phyloP scores from a whole-genome alignment of 2,329 filamentous ascomycete genomes.

The Grosmannia penicillata region DNA sequence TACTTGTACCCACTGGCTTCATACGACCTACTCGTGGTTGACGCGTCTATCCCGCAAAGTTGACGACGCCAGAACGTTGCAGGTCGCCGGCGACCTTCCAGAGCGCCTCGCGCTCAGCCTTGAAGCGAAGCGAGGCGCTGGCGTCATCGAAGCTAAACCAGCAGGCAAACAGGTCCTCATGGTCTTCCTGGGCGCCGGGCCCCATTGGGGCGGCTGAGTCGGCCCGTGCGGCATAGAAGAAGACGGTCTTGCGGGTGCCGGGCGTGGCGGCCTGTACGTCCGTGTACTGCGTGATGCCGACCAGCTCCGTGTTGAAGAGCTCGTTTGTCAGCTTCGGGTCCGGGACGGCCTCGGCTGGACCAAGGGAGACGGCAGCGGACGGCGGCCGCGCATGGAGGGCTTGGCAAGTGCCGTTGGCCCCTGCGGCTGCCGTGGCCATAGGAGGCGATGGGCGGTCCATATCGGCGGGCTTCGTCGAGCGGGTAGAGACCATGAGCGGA shows the following conservation, averaged over 20 bases:
- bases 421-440: background rate
- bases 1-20: too few relatives aligned
- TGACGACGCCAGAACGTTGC: slow-evolving; percentile 1
- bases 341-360: background rate
- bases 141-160: slow-evolving; percentile 8
- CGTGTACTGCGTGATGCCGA: slow-evolving; percentile 21
- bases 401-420: too few relatives aligned
- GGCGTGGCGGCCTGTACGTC: slow-evolving; percentile 19
- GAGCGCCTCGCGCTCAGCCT: slow-evolving; percentile 5
- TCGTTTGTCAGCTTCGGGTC: slow-evolving; percentile 15
- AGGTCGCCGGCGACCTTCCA: slow-evolving; percentile 8
- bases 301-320: slow-evolving; percentile 20
- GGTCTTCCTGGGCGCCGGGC: slow-evolving; percentile 8
- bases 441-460: background rate
- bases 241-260: slow-evolving; percentile 22
- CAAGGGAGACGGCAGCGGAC: background rate
- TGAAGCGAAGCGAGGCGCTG: slow-evolving; percentile 5
- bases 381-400: too few relatives aligned
- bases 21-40: too few relatives aligned
- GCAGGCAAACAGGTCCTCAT: slow-evolving; percentile 9
- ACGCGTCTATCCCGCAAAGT: background rate
- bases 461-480: slow-evolving; percentile 19
- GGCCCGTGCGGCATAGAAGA: slow-evolving; percentile 21
- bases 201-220: slow-evolving; percentile 7
- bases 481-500: slow-evolving; percentile 25